phyloP scores from a whole-genome alignment of 2,329 filamentous ascomycete genomes.

The Sclerotinia borealis region DNA sequence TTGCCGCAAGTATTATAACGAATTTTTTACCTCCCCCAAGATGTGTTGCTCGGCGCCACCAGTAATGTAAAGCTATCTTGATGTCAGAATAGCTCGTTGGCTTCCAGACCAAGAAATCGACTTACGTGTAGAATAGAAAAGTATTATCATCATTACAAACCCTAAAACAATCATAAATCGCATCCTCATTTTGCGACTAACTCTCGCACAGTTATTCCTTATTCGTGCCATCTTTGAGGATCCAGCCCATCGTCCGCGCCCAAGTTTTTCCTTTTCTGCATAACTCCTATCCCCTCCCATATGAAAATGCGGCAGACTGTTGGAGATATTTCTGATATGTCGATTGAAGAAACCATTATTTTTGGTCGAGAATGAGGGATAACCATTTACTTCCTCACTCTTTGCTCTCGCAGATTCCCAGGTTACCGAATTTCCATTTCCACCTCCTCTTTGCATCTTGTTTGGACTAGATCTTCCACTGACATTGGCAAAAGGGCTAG shows the following conservation, averaged over 20 bases:
- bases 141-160: conserved; percentile 53
- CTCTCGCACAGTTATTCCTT: conserved; percentile 41
- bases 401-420: conserved; percentile 81
- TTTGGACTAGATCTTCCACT: conserved; percentile 65
- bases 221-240: conserved; percentile 44
- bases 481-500: conserved; percentile 49
- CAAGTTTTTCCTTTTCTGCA: conserved; percentile 72
- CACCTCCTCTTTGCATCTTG: conserved; percentile 40
- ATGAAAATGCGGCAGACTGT: conserved; percentile 69
- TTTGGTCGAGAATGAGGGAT: conserved; percentile 72
- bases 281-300: conserved; percentile 43
- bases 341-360: conserved; percentile 83
- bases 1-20: conserved; percentile 89
- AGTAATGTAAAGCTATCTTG: conserved; percentile 37
- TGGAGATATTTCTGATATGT: conserved; percentile 75
- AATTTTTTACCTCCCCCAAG: conserved; percentile 84
- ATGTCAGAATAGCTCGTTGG: conserved; percentile 13
- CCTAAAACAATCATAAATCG: conserved; percentile 53
- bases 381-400: conserved; percentile 65
- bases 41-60: conserved; percentile 65
- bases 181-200: conserved; percentile 61
- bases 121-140: conserved; percentile 72
- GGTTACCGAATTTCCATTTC: conserved; percentile 54
- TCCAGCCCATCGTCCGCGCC: conserved; percentile 50
- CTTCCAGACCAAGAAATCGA: conserved; percentile 24